These are phyloP conservation scores for Pterulicium gracile DNA, from an alignment of 1,284 basidiomycete genomes.

Conservation along the genomic window DNA sequence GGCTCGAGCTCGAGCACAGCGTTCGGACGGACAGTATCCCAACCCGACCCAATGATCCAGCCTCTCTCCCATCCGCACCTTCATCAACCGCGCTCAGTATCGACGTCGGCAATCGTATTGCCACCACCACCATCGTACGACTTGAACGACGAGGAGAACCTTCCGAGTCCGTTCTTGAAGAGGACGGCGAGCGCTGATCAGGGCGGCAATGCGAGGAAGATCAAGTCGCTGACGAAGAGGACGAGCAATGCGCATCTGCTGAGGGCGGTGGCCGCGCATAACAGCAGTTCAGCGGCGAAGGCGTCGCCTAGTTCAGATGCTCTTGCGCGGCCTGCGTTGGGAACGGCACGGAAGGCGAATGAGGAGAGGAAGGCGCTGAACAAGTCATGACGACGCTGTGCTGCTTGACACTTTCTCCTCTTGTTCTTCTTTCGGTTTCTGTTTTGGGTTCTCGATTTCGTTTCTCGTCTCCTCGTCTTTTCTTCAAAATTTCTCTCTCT, in stretches of 20 bases:
- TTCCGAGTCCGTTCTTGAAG: conserved; percentile 76
- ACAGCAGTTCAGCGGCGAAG: conserved; percentile 19
- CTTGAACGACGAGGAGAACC: conserved; percentile 67
- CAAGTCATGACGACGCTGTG: conserved; percentile 21
- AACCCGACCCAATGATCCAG: conserved; percentile 13
- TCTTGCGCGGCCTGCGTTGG: conserved; percentile 25
- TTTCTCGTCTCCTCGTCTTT: no score
- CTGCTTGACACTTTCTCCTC: background rate
- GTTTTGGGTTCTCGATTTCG: no score
- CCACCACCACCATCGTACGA: conserved; percentile 43
- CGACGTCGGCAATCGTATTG: background rate
- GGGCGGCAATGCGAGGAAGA: conserved; percentile 12
- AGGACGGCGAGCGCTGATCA: conserved; percentile 31
- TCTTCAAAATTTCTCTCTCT: no score
- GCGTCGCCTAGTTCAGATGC: conserved; percentile 9
- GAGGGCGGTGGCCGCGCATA: conserved; percentile 53
- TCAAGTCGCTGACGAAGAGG: conserved; percentile 23
- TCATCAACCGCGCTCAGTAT: conserved; percentile 9
- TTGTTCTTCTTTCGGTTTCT: background rate
- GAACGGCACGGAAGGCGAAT: conserved; percentile 32
- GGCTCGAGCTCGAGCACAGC: conserved; percentile 1
- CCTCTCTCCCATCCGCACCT: conserved; percentile 30
- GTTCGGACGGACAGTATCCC: background rate
- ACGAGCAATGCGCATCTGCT: conserved; percentile 42
- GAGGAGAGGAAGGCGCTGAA: conserved; percentile 41